These are phyloP conservation scores for Rutstroemia sp. DNA, from an alignment of 2,329 filamentous ascomycete genomes.

Conservation along the genomic window DNA sequence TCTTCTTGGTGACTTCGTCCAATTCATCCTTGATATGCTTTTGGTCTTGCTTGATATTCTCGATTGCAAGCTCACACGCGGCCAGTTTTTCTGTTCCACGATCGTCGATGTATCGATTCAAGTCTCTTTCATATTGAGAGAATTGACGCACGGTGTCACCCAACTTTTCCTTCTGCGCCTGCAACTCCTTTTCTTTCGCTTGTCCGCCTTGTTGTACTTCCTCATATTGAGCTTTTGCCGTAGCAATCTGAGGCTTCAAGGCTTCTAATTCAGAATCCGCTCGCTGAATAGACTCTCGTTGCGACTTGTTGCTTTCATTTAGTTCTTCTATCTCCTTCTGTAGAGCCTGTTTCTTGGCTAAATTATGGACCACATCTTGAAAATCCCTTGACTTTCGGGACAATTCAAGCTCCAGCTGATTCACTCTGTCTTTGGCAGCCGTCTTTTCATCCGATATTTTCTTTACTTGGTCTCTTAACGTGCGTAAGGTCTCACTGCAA, in stretches of 20 bases:
- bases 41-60: conserved; percentile 59
- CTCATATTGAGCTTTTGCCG: conserved; percentile 69
- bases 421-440: conserved; percentile 60
- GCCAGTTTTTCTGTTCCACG: conserved; percentile 68
- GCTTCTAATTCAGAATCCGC: conserved; percentile 66
- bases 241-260: conserved; percentile 68
- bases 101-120: conserved; percentile 69
- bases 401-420: conserved; percentile 65
- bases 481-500: conserved; percentile 59
- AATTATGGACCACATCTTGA: conserved; percentile 59
- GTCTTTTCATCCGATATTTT: conserved; percentile 67
- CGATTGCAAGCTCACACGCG: conserved; percentile 62
- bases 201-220: conserved; percentile 67
- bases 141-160: conserved; percentile 72
- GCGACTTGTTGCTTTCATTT: conserved; percentile 58
- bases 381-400: conserved; percentile 70
- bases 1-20: conserved; percentile 55
- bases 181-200: conserved; percentile 63
- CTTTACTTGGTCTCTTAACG: conserved; percentile 53
- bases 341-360: conserved; percentile 74
- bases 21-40: conserved; percentile 60
- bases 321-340: conserved; percentile 65
- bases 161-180: conserved; percentile 63
- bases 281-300: conserved; percentile 61
- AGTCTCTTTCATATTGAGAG: conserved; percentile 66